A percentile compares a stretch with the other conserved stretches of the same genome.
Evolutionary conservation across 2,329 filamentous ascomycete species (phyloP).

Genomic region (Pyrenophora graminea): DNA sequence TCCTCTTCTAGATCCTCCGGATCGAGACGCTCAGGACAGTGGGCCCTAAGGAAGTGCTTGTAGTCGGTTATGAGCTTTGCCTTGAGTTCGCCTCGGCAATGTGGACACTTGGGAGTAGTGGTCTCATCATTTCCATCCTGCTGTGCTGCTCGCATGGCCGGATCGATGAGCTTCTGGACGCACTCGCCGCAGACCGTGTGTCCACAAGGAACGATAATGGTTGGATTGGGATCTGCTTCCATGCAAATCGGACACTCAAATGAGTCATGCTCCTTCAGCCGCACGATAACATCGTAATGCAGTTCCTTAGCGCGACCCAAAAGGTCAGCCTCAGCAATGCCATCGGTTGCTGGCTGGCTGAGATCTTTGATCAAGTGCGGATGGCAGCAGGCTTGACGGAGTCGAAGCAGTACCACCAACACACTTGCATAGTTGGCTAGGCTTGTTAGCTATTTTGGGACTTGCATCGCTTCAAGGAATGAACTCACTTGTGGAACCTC

Average conservation of each 20-base stretch:
- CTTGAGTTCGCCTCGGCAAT: constrained; percentile 71
- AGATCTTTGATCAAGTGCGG: constrained; percentile 72
- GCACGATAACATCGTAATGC: constrained; percentile 62
- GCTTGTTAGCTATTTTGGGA: constrained; percentile 2
- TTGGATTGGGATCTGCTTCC: constrained; percentile 73
- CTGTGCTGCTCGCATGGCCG: constrained; percentile 47
- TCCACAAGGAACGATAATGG: constrained; percentile 81
- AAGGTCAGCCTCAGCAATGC: constrained; percentile 59
- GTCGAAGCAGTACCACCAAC: constrained; percentile 74
- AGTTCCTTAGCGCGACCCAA: constrained; percentile 66
- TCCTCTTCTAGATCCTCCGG: constrained; percentile 27
- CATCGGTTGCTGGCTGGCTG: constrained; percentile 65
- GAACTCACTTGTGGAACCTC: constrained; percentile 57
- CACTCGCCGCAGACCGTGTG: constrained; percentile 80
- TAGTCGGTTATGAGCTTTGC: constrained; percentile 74
- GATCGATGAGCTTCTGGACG: constrained; percentile 69
- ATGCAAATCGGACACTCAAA: constrained; percentile 86
- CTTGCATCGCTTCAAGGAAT: neutral
- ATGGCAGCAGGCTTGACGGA: constrained; percentile 82
- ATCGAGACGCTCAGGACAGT: constrained; percentile 62
- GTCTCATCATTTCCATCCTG: constrained; percentile 60
- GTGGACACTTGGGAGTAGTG: constrained; percentile 67
- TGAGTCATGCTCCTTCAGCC: constrained; percentile 63
- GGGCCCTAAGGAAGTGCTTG: constrained; percentile 71
- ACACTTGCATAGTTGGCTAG: constrained; percentile 74